These are phyloP conservation scores for Taxillus chinensis DNA, from an alignment of 164 flowering plant species.

Conservation along the genomic window DNA sequence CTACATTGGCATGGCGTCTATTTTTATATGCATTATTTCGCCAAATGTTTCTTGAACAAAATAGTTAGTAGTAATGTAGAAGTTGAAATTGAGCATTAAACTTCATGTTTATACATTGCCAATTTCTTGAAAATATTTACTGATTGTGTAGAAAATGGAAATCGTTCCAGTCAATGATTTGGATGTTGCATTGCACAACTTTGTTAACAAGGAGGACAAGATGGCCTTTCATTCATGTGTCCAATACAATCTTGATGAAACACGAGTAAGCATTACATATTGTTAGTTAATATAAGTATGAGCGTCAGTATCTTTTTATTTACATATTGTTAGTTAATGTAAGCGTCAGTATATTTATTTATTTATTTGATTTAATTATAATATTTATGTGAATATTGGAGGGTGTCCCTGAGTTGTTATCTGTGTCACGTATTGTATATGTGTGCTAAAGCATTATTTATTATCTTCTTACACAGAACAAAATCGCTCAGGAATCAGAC, in stretches of 20 bases:
- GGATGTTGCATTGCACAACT: constrained; percentile 88
- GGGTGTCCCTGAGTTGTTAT: no score
- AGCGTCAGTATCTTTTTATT: no score
- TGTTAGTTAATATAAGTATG: no score
- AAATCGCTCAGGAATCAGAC: constrained; percentile 65
- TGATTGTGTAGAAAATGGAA: constrained; percentile 88
- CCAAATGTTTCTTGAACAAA: no score
- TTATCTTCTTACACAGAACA: constrained; percentile 36
- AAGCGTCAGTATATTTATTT: no score
- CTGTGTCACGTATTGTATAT: not conserved
- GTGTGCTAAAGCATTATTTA: not conserved
- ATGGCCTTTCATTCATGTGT: constrained; percentile 78
- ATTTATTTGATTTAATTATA: no score
- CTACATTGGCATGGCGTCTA: no score
- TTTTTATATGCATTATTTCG: no score
- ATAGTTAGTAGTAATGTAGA: no score
- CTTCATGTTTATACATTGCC: not conserved
- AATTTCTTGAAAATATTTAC: not conserved
- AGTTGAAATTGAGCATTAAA: no score
- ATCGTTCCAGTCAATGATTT: constrained; percentile 90
- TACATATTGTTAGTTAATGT: not conserved
- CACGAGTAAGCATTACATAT: constrained; percentile 55
- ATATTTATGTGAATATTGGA: no score
- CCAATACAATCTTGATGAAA: constrained; percentile 82
- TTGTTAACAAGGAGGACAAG: constrained; percentile 96